Conservation (phyloP, 257 asterid genomes). For the Nicotiana sylvestris region DNA sequence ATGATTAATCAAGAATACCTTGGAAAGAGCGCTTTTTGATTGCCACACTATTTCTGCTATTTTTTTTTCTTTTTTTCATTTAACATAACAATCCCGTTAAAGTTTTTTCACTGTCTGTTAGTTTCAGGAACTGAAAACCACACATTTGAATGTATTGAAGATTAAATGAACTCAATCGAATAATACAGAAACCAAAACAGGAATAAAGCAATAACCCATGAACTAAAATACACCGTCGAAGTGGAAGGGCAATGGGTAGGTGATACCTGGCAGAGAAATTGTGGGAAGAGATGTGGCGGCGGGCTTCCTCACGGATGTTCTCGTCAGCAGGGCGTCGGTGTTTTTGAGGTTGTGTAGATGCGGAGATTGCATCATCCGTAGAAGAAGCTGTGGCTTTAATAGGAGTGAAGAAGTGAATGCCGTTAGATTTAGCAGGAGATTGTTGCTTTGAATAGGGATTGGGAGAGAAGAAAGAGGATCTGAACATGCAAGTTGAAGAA, state of each 20-base stretch:
- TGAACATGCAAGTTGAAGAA: constrained; percentile 31
- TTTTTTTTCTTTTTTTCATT: neutral
- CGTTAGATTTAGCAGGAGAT: constrained; percentile 18
- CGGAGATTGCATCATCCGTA: constrained; percentile 19
- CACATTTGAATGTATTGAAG: neutral
- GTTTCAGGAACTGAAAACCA: neutral
- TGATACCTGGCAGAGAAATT: constrained; percentile 61
- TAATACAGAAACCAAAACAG: neutral
- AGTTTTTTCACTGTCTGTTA: neutral
- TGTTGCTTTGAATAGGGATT: constrained; percentile 32
- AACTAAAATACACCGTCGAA: neutral
- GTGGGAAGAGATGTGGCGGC: constrained; percentile 53
- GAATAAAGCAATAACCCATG: neutral
- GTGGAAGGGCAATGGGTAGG: neutral
- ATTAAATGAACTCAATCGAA: neutral
- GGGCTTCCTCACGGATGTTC: constrained; percentile 84
- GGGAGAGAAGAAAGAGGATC: constrained; percentile 59
- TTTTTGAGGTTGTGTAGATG: constrained; percentile 15
- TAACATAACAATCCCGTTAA: neutral
- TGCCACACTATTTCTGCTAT: neutral
- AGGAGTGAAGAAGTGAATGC: constrained; percentile 3
- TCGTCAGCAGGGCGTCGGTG: constrained; percentile 66
- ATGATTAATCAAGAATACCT: neutral
- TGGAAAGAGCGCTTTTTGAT: neutral
- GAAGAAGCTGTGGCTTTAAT: constrained; percentile 26